Evolutionary conservation across 495 filamentous ascomycete species (phyloP), one percentile per base, ranked within the genome.

Genomic region (Penicillium antarcticum): DNA sequence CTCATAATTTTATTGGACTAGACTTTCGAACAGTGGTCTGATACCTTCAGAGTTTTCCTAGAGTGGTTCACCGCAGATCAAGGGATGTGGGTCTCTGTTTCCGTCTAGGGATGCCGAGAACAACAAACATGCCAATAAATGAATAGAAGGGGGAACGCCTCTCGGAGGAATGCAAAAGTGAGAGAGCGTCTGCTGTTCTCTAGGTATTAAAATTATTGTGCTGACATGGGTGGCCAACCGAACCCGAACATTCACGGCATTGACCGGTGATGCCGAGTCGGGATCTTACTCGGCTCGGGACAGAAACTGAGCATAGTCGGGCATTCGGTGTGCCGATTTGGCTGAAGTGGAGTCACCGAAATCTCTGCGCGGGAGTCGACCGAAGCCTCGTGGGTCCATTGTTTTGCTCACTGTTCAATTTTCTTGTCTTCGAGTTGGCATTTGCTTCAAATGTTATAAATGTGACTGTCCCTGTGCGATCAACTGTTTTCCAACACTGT

Each of bases 301-400:
- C 29, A 33, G 40, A 9, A 39, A 42, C 11, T 5, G 38, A 49
- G 14, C 33, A 35, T 37, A 57, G 26, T 29, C 26, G 26, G 26
- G 26, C 45, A 45, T 32, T 66, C 62, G 62, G 62, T 66, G 60
- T 66, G 59, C 62, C 62, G 62, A 65, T 57, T 54, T 36, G 49
- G 59, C 35, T 36, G 5, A 9, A 21, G 59, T 65, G 62, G 59
- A 34, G 24, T 38, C 50, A 29, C 53, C 40, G 26, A 57, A 60
- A 54, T 54, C 56, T 56, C 54, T 58, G 51, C 60, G 23, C 52
- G 52, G 60, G 51, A 56, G 11, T 51, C 41, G 56, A 52, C 62
- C 60, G 55, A 63, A 48, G 50, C 37, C 50, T 58, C 55, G 62
- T 65, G 62, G 62, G 59, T 47, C 48, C 43, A 18, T 42, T 45